Base-by-base conservation (phyloP, 2,329 filamentous ascomycete species). In the Nannizziopsis arthrosporioides region DNA sequence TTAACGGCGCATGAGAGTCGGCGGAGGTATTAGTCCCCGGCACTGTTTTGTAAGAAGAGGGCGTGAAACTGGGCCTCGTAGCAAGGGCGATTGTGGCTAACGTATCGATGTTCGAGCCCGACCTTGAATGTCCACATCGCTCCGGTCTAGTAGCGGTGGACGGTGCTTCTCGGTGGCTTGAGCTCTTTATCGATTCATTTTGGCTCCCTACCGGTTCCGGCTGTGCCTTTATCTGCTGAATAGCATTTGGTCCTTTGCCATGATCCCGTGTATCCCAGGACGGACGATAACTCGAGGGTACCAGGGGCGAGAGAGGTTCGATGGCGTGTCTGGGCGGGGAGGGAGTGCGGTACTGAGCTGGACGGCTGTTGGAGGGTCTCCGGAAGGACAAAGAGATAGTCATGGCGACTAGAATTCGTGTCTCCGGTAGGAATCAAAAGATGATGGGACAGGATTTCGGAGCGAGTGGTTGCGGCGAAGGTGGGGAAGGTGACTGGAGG, bases 1-100 rank as follows among this genome's bases (percentile, higher is more conserved):
- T 35, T 3, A 40, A 12, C 7, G 89, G 89, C 75, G 79, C 46
- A 80, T 85, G 51, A 84, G 89, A 34, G 76, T 81, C 37, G 89
- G 89, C 3, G 72, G 96, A 58, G 82, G 81, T 0, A 84, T 94
- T 38, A 78, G 84, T 1, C 87, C 85, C 51, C 88, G 84, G 64
- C 86, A 85, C 55, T n/a, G 53, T 38, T 39, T 60, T 58, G 50
- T 63, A 62, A 32, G 61, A 52, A 19, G 64, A 56, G 42, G 63
- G 61, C 48, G 62, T 56, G 50, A 71, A 68, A 30, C 66, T 67
- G 48, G 70, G 68, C 53, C 68, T 72, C 18, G 69, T 73, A 41
- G 71, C 70, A 53, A 73, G 64, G 39, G 71, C 71, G 57, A 73
- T 72, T 44, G 68, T 73, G 51, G 71, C 70, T 54, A 74, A 66